phyloP scores from a whole-genome alignment of 2,329 filamentous ascomycete genomes.

The Fusarium tricinctum region DNA sequence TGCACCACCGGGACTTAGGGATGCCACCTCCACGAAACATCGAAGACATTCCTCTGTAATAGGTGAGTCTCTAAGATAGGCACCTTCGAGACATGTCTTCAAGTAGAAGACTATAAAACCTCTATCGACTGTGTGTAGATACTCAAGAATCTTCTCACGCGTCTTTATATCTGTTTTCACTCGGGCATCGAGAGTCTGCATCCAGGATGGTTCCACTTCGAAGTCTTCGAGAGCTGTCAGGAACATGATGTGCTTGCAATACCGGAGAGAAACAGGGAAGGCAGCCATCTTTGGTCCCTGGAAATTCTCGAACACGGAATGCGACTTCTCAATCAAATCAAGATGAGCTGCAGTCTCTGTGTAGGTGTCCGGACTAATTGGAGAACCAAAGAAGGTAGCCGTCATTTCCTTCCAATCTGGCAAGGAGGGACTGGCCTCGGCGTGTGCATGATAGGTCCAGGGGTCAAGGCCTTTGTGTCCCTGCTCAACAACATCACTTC shows the following conservation, averaged over 20 bases:
- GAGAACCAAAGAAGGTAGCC: slow-evolving; percentile 62
- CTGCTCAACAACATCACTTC: slow-evolving; percentile 89
- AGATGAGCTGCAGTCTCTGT: slow-evolving; percentile 54
- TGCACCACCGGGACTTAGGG: slow-evolving; percentile 64
- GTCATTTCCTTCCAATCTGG: slow-evolving; percentile 68
- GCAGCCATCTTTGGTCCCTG: slow-evolving; percentile 64
- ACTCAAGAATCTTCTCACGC: slow-evolving; percentile 69
- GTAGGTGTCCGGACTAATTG: slow-evolving; percentile 53
- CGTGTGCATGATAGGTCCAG: slow-evolving; percentile 65
- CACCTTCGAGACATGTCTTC: slow-evolving; percentile 69
- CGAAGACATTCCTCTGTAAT: slow-evolving; percentile 64
- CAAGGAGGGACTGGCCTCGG: slow-evolving; percentile 57
- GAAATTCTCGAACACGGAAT: slow-evolving; percentile 62
- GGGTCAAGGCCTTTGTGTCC: slow-evolving; percentile 88
- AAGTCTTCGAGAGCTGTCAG: slow-evolving; percentile 64
- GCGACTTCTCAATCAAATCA: slow-evolving; percentile 15
- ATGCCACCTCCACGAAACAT: slow-evolving; percentile 67
- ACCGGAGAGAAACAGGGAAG: slow-evolving; percentile 78
- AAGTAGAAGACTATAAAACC: slow-evolving; percentile 62
- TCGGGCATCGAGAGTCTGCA: slow-evolving; percentile 79
- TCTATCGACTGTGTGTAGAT: slow-evolving; percentile 61
- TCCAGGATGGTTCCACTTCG: slow-evolving; percentile 84
- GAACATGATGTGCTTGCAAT: slow-evolving; percentile 70
- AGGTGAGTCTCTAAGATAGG: slow-evolving; percentile 60
- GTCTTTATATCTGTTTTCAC: slow-evolving; percentile 78